A percentile compares a stretch with the other conserved stretches of the same genome.
Conservation (phyloP, 345 rosid genomes). For the Sisymbrium irio region DNA sequence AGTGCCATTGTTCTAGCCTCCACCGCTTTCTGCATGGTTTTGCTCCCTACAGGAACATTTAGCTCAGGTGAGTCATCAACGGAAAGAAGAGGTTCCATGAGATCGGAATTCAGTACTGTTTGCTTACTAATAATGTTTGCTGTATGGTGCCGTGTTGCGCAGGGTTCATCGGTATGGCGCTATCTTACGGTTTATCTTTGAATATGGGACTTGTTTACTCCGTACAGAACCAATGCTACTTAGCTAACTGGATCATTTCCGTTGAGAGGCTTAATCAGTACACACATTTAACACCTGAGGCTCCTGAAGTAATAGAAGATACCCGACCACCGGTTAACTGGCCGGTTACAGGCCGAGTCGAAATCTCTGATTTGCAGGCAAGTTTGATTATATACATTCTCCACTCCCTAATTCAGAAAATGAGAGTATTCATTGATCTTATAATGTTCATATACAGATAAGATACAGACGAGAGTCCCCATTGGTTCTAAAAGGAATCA, state of each 20-base stretch:
- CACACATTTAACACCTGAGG: constrained; percentile 86
- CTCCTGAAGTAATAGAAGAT: constrained; percentile 75
- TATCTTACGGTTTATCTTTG: constrained; percentile 90
- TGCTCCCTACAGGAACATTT: constrained; percentile 91
- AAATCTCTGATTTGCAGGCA: constrained; percentile 77
- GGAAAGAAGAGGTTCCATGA: neutral
- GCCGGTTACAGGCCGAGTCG: constrained; percentile 85
- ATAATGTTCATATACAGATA: constrained; percentile 45
- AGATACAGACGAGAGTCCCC: constrained; percentile 72
- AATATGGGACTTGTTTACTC: constrained; percentile 70
- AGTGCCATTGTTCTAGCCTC: constrained; percentile 77
- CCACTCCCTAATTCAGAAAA: neutral
- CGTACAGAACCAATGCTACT: constrained; percentile 83
- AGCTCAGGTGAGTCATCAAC: constrained; percentile 60
- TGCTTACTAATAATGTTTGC: neutral
- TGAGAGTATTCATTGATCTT: neutral
- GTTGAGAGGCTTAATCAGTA: constrained; percentile 94
- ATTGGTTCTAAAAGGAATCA: constrained; percentile 73
- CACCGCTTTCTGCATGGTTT: constrained; percentile 87
- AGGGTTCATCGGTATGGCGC: constrained; percentile 99
- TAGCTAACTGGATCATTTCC: constrained; percentile 83
- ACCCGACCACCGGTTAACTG: constrained; percentile 69
- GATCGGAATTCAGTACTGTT: neutral
- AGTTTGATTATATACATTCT: neutral
- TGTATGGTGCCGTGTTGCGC: constrained; percentile 17